These are phyloP conservation scores for Raphanus raphanistrum DNA, from an alignment of 345 rosid species.

Conservation along the genomic window DNA sequence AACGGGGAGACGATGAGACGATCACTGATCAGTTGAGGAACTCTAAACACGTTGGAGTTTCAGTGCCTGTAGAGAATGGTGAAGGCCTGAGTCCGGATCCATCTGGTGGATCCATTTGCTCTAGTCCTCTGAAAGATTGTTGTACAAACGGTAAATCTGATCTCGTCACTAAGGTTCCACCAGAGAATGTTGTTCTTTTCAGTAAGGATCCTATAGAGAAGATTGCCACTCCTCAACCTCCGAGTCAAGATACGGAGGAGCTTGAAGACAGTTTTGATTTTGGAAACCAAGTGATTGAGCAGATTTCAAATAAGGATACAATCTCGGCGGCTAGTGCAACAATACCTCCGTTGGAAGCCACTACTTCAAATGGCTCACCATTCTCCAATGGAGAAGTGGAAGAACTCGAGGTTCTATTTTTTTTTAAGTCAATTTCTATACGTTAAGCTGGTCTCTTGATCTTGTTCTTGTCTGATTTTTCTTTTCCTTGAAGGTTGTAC, in stretches of 20 bases:
- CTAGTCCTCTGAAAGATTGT: conserved; percentile 43
- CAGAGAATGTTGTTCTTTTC: conserved; percentile 29
- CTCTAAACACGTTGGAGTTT: conserved; percentile 36
- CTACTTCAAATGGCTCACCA: conserved; percentile 41
- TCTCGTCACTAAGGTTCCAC: conserved; percentile 20
- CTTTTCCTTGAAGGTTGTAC: conserved; percentile 45
- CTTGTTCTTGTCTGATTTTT: conserved; percentile 11
- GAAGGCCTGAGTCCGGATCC: conserved; percentile 47
- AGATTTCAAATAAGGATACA: conserved; percentile 39
- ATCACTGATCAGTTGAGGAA: conserved; percentile 41
- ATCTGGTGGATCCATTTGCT: conserved; percentile 44
- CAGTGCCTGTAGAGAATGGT: conserved; percentile 46
- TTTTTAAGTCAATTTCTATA: background rate
- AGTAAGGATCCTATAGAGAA: conserved; percentile 58
- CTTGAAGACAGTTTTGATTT: conserved; percentile 64
- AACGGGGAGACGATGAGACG: conserved; percentile 48
- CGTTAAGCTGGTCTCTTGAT: background rate
- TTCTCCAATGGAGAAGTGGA: conserved; percentile 47
- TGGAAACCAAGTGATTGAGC: conserved; percentile 45
- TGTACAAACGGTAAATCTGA: conserved; percentile 41
- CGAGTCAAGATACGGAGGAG: conserved; percentile 64
- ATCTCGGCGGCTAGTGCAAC: conserved; percentile 27
- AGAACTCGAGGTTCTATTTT: conserved; percentile 80
- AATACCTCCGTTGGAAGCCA: conserved; percentile 35
- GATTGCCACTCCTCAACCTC: conserved; percentile 53